A percentile compares a stretch with the other conserved stretches of the same genome.
Evolutionary conservation across 2,329 filamentous ascomycete genomes (phyloP).

Genomic region (Colletotrichum sp.): DNA sequence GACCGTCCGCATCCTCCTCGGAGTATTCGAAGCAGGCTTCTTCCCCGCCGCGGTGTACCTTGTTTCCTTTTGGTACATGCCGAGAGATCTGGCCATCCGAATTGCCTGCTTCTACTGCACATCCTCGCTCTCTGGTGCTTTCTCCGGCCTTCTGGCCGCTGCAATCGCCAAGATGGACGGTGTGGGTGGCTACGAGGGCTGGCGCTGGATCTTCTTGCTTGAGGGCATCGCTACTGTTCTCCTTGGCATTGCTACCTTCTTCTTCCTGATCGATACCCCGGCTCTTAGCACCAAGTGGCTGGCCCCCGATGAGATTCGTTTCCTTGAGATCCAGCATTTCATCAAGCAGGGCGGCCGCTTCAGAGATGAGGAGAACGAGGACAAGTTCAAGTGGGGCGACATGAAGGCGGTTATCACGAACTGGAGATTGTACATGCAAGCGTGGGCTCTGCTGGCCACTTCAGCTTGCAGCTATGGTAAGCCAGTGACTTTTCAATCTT

Average conservation of each 20-base stretch:
- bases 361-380: conserved; percentile 16
- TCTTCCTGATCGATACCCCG: conserved; percentile 48
- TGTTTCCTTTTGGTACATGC: conserved; percentile 34
- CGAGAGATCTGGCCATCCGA: conserved; percentile 28
- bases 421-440: conserved; percentile 34
- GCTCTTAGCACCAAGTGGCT: conserved; percentile 38
- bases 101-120: conserved; percentile 34
- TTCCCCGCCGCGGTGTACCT: conserved; percentile 33
- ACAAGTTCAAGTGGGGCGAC: conserved; percentile 27
- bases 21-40: conserved; percentile 35
- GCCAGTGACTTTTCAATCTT: background rate
- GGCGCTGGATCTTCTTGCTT: conserved; percentile 59
- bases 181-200: conserved; percentile 51
- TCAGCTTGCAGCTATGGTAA: conserved; percentile 22
- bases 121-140: conserved; percentile 52
- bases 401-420: conserved; percentile 31
- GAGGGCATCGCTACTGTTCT: conserved; percentile 34
- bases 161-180: conserved; percentile 64
- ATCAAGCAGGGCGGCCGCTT: conserved; percentile 36
- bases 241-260: conserved; percentile 47
- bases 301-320: conserved; percentile 37
- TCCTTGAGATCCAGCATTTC: conserved; percentile 32
- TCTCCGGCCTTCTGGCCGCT: conserved; percentile 66
- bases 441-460: conserved; percentile 32
- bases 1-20: conserved; percentile 33